Evolutionary conservation across 2,329 filamentous ascomycete genomes (phyloP).

Genomic region (Claviceps fusiformis): DNA sequence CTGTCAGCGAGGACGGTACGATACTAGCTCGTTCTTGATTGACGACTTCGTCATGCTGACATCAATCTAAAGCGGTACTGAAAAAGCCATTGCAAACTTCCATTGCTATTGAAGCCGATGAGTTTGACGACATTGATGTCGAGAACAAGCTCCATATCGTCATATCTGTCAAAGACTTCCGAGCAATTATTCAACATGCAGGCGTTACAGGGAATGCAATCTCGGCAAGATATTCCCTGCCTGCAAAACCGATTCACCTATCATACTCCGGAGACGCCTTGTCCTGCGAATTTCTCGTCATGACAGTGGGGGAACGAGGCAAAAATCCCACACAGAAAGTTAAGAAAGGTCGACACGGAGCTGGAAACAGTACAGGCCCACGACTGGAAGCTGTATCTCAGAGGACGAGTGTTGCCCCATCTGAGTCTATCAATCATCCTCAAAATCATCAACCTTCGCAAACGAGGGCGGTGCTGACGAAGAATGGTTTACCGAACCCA

Average conservation of each 20-base stretch:
- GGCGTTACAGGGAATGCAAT: slow-evolving; percentile 54
- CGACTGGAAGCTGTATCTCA: slow-evolving; percentile 35
- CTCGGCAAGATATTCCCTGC: slow-evolving; percentile 55
- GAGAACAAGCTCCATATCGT: slow-evolving; percentile 67
- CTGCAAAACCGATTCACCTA: slow-evolving; percentile 58
- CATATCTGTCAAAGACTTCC: slow-evolving; percentile 73
- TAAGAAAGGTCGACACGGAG: slow-evolving; percentile 30
- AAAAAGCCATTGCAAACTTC: slow-evolving; percentile 73
- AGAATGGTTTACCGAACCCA: slow-evolving; percentile 11
- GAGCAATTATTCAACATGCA: slow-evolving; percentile 64
- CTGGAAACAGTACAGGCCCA: slow-evolving; percentile 20
- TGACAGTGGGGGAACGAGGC: slow-evolving; percentile 60
- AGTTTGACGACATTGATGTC: slow-evolving; percentile 63
- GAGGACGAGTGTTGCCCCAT: slow-evolving; percentile 27
- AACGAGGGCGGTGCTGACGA: background rate
- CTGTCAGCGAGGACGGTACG: slow-evolving; percentile 44
- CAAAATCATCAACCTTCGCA: slow-evolving; percentile 10
- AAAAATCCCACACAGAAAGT: slow-evolving; percentile 33
- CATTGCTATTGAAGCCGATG: slow-evolving; percentile 60
- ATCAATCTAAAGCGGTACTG: slow-evolving; percentile 43
- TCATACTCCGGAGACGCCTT: slow-evolving; percentile 56
- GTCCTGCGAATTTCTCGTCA: slow-evolving; percentile 64
- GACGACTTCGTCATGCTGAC: background rate
- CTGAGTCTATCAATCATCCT: slow-evolving; percentile 15
- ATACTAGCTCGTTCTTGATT: background rate